Percentiles rank a stretch among this genome's conserved stretches.
These are phyloP conservation scores for Ophiostoma himal-ulmi DNA, from an alignment of 2,329 filamentous ascomycete genomes.

Conservation along the genomic window DNA sequence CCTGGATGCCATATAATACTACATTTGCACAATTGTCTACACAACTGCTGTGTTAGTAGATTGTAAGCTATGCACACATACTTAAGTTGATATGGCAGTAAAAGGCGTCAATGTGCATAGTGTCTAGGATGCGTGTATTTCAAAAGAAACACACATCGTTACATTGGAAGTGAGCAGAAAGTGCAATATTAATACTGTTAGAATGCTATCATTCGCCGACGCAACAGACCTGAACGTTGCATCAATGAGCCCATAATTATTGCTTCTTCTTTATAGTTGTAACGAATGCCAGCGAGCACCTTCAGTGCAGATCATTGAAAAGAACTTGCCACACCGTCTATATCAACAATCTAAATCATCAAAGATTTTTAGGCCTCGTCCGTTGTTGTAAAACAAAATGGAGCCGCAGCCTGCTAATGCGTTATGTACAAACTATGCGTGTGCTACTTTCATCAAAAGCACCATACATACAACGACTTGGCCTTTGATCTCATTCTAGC, in stretches of 20 bases:
- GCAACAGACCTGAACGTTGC: constrained; percentile 1
- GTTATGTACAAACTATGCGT: background rate
- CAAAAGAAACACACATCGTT: background rate
- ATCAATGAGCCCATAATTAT: background rate
- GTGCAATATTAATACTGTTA: background rate
- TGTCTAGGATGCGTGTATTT: background rate
- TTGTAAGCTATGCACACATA: no score
- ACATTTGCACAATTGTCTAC: background rate
- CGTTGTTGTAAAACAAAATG: background rate
- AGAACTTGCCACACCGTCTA: background rate
- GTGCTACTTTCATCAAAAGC: background rate
- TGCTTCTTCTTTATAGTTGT: background rate
- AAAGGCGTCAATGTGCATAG: background rate
- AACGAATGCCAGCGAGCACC: background rate
- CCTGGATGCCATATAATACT: background rate
- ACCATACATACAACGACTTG: background rate
- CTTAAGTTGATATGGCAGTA: background rate
- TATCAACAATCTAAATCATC: background rate
- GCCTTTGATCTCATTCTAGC: background rate
- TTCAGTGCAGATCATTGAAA: background rate
- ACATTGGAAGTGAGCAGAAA: background rate
- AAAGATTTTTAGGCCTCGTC: background rate
- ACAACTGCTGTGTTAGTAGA: background rate
- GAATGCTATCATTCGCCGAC: background rate
- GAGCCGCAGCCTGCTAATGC: background rate